Percentiles rank a stretch among this genome's conserved stretches.
Evolutionary conservation across 805 yeast genomes (phyloP).

Genomic region (Yamadazyma sp.): DNA sequence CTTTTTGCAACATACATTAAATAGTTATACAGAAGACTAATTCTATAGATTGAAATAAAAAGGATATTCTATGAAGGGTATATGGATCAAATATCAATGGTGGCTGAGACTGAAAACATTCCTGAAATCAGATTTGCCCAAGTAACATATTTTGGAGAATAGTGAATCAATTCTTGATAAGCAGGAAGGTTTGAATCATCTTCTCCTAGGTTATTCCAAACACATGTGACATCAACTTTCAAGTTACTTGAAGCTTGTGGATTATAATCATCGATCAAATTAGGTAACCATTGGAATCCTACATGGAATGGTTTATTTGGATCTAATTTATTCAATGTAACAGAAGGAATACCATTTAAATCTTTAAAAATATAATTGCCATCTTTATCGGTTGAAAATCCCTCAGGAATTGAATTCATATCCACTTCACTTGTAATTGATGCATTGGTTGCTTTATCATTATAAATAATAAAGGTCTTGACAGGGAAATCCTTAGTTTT

Average conservation of each 20-base stretch:
- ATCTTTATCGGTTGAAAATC: conserved; percentile 38
- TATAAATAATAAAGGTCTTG: conserved; percentile 53
- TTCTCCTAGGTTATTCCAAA: conserved; percentile 70
- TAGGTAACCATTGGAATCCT: conserved; percentile 77
- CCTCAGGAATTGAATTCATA: conserved; percentile 36
- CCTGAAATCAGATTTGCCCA: conserved; percentile 70
- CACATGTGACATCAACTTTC: conserved; percentile 62
- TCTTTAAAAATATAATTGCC: conserved; percentile 51
- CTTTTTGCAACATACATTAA: neutral
- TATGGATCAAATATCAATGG: conserved; percentile 34
- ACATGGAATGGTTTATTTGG: conserved; percentile 59
- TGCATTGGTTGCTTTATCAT: conserved; percentile 18
- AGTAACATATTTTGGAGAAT: conserved; percentile 60
- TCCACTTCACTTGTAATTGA: conserved; percentile 5
- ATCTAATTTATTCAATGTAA: conserved; percentile 62
- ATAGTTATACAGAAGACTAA: too few relatives aligned
- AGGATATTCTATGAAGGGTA: neutral
- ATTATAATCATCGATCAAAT: conserved; percentile 38
- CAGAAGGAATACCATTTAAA: conserved; percentile 59
- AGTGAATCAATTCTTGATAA: conserved; percentile 63
- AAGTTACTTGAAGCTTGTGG: conserved; percentile 31
- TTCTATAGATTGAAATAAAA: too few relatives aligned
- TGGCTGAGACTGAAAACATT: conserved; percentile 55
- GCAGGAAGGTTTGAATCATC: conserved; percentile 56
- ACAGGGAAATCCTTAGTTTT: conserved; percentile 51